phyloP scores from a whole-genome alignment of 2,329 filamentous ascomycete genomes.

The Neurospora crassa region DNA sequence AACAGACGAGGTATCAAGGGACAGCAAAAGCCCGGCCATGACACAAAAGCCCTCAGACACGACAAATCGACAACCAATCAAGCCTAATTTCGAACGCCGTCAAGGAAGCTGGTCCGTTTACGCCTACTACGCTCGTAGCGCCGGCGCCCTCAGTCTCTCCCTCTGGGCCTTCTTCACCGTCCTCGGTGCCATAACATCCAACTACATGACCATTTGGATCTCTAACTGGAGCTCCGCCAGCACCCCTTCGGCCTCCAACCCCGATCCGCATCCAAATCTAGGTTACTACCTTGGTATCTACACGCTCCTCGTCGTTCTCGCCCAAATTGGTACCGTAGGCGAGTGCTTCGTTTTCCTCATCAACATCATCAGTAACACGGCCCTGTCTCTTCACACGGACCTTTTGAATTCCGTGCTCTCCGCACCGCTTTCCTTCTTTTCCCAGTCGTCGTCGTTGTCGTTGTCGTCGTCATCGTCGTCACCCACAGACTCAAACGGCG shows the following conservation, averaged over 20 bases:
- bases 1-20: background rate
- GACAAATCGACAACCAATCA: background rate
- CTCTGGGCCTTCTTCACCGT: constrained; percentile 1
- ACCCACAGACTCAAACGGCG: background rate
- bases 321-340: background rate
- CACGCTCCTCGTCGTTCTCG: constrained; percentile 4
- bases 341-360: constrained; percentile 6
- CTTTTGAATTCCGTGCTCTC: constrained; percentile 2
- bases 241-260: background rate
- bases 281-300: constrained; percentile 10
- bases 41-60: background rate
- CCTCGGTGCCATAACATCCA: background rate
- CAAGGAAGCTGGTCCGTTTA: constrained; percentile 6
- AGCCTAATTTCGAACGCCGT: background rate
- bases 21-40: background rate
- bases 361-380: constrained; percentile 6
- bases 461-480: background rate
- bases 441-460: background rate
- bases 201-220: background rate
- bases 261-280: background rate
- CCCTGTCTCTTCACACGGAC: constrained; percentile 4
- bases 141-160: background rate
- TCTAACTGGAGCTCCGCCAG: background rate
- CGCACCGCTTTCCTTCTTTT: background rate
- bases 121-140: constrained; percentile 6